A percentile compares a stretch with the other conserved stretches of the same genome.
Conservation (phyloP, 129 eudicot genomes). For the Ambrosia trifida region DNA sequence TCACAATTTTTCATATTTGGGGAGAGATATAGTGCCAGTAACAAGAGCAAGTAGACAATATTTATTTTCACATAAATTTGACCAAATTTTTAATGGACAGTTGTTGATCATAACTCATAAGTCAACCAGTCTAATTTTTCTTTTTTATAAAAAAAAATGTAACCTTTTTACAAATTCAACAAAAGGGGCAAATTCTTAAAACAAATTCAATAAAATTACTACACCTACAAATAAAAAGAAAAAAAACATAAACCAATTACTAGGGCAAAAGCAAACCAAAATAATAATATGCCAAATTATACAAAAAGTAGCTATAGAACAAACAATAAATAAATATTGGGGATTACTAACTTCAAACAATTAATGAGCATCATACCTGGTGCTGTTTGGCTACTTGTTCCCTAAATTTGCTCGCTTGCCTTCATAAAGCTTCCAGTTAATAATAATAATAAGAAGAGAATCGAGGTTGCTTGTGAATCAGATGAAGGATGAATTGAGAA, state of each 20-base stretch:
- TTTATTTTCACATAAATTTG: neutral
- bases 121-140: constrained; percentile 4
- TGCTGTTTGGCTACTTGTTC: constrained; percentile 98
- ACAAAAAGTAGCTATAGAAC: neutral
- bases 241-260: constrained; percentile 3
- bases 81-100: constrained; percentile 12
- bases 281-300: neutral
- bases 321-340: neutral
- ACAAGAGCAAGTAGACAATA: neutral
- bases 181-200: neutral
- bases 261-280: neutral
- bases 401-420: constrained; percentile 88
- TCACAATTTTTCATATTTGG: no score
- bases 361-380: constrained; percentile 47
- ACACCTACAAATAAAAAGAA: neutral
- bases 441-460: no score
- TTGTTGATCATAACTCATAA: constrained; percentile 5
- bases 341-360: neutral
- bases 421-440: constrained; percentile 48
- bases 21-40: neutral
- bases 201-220: neutral
- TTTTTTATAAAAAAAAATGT: no score
- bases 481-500: constrained; percentile 3
- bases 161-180: neutral
- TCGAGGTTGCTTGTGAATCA: neutral